Evolutionary conservation across 768 basidiomycete species (phyloP).

Genomic region (Nidula microcarpa): DNA sequence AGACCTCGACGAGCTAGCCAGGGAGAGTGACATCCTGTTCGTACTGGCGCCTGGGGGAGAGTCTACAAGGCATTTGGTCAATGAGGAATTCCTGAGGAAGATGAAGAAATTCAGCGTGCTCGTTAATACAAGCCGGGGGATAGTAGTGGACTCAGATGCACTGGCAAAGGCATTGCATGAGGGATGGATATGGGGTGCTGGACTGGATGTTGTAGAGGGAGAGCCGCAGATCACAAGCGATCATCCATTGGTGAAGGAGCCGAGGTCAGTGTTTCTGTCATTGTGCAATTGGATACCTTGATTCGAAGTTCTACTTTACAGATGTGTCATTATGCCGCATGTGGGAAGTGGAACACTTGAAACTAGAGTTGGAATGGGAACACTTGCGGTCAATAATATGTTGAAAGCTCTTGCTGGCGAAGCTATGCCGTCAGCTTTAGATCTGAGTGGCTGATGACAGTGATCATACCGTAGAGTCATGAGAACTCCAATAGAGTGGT

Average conservation of each 20-base stretch:
- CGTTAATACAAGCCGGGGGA: constrained; percentile 83
- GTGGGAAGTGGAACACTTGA: constrained; percentile 88
- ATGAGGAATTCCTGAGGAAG: constrained; percentile 63
- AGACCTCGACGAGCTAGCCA: constrained; percentile 64
- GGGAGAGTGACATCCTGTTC: constrained; percentile 80
- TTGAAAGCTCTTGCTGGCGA: constrained; percentile 51
- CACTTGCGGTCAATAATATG: constrained; percentile 66
- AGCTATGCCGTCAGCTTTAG: constrained; percentile 51
- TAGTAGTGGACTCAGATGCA: constrained; percentile 87
- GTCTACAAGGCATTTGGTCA: constrained; percentile 68
- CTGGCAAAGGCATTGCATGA: constrained; percentile 75
- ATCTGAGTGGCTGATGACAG: constrained; percentile 2
- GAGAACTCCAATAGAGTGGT: not conserved
- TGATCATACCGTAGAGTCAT: not conserved
- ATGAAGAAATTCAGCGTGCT: constrained; percentile 87
- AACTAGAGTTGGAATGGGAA: constrained; percentile 81
- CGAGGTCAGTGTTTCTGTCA: constrained; percentile 44
- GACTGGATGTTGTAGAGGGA: constrained; percentile 91
- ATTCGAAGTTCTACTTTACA: constrained; percentile 27
- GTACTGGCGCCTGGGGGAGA: constrained; percentile 76
- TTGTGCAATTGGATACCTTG: too few species aligned
- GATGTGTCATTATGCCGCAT: constrained; percentile 84
- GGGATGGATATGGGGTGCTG: constrained; percentile 87
- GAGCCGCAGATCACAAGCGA: constrained; percentile 73
- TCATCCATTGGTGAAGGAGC: constrained; percentile 79